Percentiles rank a stretch among this genome's conserved stretches.
These are phyloP conservation scores for Aspergillus udagawae DNA, from an alignment of 2,329 filamentous ascomycete genomes.

Conservation along the genomic window DNA sequence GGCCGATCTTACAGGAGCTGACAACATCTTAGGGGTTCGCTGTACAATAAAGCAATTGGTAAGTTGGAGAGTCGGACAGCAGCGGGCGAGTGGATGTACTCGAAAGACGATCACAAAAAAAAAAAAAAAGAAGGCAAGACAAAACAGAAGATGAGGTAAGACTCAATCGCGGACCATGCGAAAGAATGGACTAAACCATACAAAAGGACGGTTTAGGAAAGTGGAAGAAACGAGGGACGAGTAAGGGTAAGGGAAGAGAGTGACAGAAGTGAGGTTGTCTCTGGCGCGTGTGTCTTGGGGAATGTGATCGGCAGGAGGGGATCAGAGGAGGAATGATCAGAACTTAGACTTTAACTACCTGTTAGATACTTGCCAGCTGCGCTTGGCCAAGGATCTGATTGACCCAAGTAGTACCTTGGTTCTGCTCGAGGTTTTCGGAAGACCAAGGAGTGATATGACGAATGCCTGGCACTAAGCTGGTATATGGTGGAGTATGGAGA, in stretches of 20 bases:
- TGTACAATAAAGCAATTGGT: slow-evolving; percentile 3
- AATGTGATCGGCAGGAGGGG: slow-evolving; percentile 38
- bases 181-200: not conserved
- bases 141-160: slow-evolving; percentile 10
- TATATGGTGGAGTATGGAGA: slow-evolving; percentile 9
- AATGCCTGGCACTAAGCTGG: not conserved
- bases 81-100: slow-evolving; percentile 1
- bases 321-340: slow-evolving; percentile 17
- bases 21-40: slow-evolving; percentile 30
- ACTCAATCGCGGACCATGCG: slow-evolving; percentile 16
- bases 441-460: not conserved
- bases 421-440: not conserved
- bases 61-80: not conserved
- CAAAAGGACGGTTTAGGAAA: not conserved
- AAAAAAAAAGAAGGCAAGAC: not conserved
- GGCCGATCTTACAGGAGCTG: slow-evolving; percentile 40
- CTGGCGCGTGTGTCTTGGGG: slow-evolving; percentile 7
- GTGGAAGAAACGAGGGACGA: slow-evolving; percentile 1
- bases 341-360: not conserved
- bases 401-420: not conserved
- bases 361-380: too few relatives aligned
- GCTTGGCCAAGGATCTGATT: not conserved
- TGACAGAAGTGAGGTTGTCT: slow-evolving; percentile 9
- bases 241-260: slow-evolving; percentile 1
- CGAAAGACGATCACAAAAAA: not conserved